Evolutionary conservation across 2,329 filamentous ascomycete species (phyloP).

Genomic region (Corniculantispora saksenae): DNA sequence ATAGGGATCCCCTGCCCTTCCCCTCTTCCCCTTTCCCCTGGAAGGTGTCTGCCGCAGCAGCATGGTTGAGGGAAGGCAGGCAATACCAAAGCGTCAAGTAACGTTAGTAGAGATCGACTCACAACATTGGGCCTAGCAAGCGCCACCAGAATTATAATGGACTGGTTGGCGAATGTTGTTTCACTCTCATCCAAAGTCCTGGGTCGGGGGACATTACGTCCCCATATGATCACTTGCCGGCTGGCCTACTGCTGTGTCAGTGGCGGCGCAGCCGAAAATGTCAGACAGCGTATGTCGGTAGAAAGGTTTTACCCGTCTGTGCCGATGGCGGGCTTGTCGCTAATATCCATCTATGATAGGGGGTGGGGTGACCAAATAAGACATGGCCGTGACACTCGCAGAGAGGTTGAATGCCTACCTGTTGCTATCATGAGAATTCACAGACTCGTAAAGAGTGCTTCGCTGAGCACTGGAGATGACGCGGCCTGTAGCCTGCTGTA

Average conservation of each 20-base stretch:
- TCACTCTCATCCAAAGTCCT: conserved; percentile 7
- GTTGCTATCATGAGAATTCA: too few relatives aligned
- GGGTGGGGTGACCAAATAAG: too few relatives aligned
- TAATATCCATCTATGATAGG: neutral
- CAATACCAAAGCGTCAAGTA: neutral
- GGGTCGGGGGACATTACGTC: conserved; percentile 9
- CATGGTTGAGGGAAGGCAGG: neutral
- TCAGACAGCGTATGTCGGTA: neutral
- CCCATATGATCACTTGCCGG: neutral
- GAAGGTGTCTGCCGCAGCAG: neutral
- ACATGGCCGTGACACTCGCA: too few relatives aligned
- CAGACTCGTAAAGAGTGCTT: too few relatives aligned
- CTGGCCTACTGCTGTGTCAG: neutral
- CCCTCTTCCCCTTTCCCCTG: neutral
- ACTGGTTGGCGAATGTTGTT: neutral
- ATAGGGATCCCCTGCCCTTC: neutral
- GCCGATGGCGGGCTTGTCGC: too few relatives aligned
- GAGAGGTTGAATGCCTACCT: too few relatives aligned
- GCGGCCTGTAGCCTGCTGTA: too few relatives aligned
- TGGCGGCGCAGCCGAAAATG: neutral
- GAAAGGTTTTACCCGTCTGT: neutral
- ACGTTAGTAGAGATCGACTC: conserved; percentile 4
- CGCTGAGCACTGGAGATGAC: too few relatives aligned
- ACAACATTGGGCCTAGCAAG: neutral
- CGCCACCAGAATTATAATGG: neutral